Base-by-base conservation (phyloP, 306 rosid genomes). In the Castanopsis chinensis region DNA sequence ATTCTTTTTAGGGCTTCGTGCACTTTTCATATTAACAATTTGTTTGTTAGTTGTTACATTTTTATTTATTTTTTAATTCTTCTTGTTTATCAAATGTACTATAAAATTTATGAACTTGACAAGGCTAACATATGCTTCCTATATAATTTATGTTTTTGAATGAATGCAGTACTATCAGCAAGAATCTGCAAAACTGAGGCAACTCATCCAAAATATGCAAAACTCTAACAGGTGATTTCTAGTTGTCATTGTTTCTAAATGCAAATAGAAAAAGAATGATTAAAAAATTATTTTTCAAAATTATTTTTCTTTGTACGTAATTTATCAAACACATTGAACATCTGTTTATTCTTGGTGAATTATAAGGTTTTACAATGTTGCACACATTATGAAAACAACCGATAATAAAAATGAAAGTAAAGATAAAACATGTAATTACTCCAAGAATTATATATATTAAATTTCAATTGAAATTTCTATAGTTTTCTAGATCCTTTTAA, bases 131-230 rank as follows among this genome's bases (percentile, higher is more conserved):
- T 53, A 7, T 78, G 49, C 43, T 53, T 1, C 13, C 5, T n/a
- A 32, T 21, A 64, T 72, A 45, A 20, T 27, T 56, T 73, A 25
- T 69, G 54, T 60, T 51, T 20, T 14, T 33, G 23, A 83, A 55
- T 77, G 72, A 32, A 75, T 77, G 73, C 68, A 94, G 98, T 94
- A 94, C 78, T 95, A 91, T 83, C 99, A 95, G 68, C 98, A 91
- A 87, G 97, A 95, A 85, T 95, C 99, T 19, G 94, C 97, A 56
- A 95, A 91, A 86, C 87, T 95, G 83, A 83, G 94, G 81, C 97
- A 95, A 72, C 99, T 92, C 67, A 95, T 95, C 60, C 97, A 92
- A 75, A 90, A 91, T 95, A 88, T 95, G 85, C 99, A 95, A 81
- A 95, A 91, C 82, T 92, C 97, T 30, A 91, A 95, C 88, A 92